Conservation (phyloP, 2,329 filamentous ascomycete species). For the Pseudogymnoascus sp. region DNA sequence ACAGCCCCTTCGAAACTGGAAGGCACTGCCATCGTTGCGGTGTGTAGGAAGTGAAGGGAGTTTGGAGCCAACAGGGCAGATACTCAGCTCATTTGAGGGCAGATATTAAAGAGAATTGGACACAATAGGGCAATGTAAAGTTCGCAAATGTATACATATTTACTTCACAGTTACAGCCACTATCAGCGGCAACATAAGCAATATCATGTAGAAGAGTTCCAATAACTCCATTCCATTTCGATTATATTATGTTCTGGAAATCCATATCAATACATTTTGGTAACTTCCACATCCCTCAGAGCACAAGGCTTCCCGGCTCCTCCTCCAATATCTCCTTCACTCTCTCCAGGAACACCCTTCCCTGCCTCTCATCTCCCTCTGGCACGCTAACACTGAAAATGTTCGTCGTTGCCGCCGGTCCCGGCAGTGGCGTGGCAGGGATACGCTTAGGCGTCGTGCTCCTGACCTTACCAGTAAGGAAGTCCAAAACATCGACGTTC, state of each 20-base stretch:
- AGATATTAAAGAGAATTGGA: neutral
- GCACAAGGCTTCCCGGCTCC: slow-evolving; percentile 67
- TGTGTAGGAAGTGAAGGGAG: slow-evolving; percentile 10
- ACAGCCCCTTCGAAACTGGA: neutral
- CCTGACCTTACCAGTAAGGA: slow-evolving; percentile 50
- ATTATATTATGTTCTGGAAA: slow-evolving; percentile 3
- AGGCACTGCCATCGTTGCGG: slow-evolving; percentile 10
- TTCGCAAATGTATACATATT: neutral
- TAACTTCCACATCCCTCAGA: slow-evolving; percentile 33
- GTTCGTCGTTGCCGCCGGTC: slow-evolving; percentile 54
- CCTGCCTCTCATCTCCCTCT: slow-evolving; percentile 72
- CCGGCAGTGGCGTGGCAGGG: slow-evolving; percentile 32
- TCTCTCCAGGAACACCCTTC: slow-evolving; percentile 72
- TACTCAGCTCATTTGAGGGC: neutral
- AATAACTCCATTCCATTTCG: neutral
- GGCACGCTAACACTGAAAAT: slow-evolving; percentile 76
- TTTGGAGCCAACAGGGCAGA: too few species aligned
- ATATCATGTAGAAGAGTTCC: neutral
- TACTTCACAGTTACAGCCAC: neutral
- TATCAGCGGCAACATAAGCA: neutral
- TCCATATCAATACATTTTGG: slow-evolving; percentile 3
- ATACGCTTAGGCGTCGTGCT: slow-evolving; percentile 26
- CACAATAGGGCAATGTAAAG: neutral
- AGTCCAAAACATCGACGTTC: slow-evolving; percentile 72
- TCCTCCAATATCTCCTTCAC: slow-evolving; percentile 77